A percentile compares a stretch with the other conserved stretches of the same genome.
Evolutionary conservation across 2,329 filamentous ascomycete species (phyloP).

Genomic region (Tothia fuscella): DNA sequence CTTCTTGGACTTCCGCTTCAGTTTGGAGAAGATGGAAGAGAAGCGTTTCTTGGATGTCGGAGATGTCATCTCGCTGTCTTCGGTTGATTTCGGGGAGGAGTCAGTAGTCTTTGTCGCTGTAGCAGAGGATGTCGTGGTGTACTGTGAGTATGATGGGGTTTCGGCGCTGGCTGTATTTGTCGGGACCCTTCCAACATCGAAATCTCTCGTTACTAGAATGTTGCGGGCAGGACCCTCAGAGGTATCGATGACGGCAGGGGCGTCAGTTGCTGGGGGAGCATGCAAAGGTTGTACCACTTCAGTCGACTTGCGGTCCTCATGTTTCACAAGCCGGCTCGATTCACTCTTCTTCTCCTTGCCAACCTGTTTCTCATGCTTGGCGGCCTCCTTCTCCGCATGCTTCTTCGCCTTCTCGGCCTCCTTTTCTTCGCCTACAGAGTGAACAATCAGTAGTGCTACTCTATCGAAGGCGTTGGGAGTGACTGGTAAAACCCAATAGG

Average conservation of each 20-base stretch:
- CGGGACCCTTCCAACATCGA: background rate
- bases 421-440: conserved; percentile 43
- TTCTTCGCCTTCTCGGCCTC: conserved; percentile 34
- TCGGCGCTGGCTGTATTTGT: background rate
- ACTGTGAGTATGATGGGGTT: background rate
- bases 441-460: background rate
- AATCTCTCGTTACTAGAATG: background rate
- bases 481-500: conserved; percentile 9
- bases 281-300: background rate
- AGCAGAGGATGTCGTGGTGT: background rate
- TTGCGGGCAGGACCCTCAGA: background rate
- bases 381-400: conserved; percentile 36
- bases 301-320: conserved; percentile 5
- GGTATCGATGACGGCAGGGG: background rate
- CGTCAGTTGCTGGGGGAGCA: background rate
- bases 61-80: no score
- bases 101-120: background rate
- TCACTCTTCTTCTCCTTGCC: conserved; percentile 26
- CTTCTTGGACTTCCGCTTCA: conserved; percentile 27
- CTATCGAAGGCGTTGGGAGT: conserved; percentile 6
- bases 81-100: background rate
- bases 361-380: conserved; percentile 26
- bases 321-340: conserved; percentile 4
- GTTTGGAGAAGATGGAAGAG: conserved; percentile 25
- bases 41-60: conserved; percentile 21